Percentiles rank a stretch among this genome's conserved stretches.
Evolutionary conservation across 768 basidiomycete species (phyloP).

Genomic region (Tricholoma matsutake): DNA sequence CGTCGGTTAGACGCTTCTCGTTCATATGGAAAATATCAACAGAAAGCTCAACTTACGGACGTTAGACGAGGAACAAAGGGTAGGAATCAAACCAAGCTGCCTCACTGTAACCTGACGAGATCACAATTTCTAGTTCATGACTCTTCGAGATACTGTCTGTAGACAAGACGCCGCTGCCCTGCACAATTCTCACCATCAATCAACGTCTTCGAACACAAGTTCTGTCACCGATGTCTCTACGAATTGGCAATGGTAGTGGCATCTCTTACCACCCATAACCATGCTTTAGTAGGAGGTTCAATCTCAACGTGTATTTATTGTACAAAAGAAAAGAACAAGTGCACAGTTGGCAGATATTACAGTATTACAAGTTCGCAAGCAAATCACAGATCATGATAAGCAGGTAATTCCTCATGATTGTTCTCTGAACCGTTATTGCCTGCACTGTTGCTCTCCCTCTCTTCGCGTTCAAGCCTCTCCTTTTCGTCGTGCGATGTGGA

Average conservation of each 20-base stretch:
- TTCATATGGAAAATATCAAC: slow-evolving; percentile 63
- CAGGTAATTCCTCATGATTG: slow-evolving; percentile 46
- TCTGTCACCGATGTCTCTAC: not conserved
- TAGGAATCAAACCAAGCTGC: slow-evolving; percentile 19
- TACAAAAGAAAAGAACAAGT: not conserved
- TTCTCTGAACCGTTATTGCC: slow-evolving; percentile 17
- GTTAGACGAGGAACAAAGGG: slow-evolving; percentile 53
- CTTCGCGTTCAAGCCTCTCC: slow-evolving; percentile 60
- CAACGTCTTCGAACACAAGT: not conserved
- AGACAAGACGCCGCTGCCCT: slow-evolving; percentile 20
- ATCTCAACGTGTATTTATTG: not conserved
- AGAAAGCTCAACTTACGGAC: slow-evolving; percentile 49
- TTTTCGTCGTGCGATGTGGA: slow-evolving; percentile 48
- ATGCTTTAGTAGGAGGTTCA: not conserved
- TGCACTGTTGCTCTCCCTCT: slow-evolving; percentile 44
- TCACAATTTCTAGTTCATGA: slow-evolving; percentile 20
- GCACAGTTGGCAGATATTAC: not conserved
- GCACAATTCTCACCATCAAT: not conserved
- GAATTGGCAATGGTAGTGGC: not conserved
- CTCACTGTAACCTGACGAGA: not conserved
- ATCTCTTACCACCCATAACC: not conserved
- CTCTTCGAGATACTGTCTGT: slow-evolving; percentile 23
- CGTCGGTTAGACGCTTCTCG: slow-evolving; percentile 54
- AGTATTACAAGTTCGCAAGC: too few relatives aligned
- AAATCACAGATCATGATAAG: slow-evolving; percentile 40